Conservation (phyloP, 495 filamentous ascomycete species). For the Trichoderma asperelloides region DNA sequence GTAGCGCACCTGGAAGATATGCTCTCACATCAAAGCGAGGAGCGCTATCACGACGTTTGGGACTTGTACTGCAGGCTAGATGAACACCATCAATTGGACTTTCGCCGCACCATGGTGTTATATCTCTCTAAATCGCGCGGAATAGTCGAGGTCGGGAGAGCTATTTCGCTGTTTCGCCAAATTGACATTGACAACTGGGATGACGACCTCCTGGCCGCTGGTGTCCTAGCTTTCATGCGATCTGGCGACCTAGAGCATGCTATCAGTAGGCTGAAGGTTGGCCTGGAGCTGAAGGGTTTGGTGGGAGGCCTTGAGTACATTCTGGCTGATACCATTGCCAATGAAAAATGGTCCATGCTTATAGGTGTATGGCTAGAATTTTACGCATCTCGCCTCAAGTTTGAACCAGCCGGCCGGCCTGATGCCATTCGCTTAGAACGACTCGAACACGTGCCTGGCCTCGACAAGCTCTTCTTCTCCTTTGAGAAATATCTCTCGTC, state of each 20-base stretch:
- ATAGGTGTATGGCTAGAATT: constrained; percentile 18
- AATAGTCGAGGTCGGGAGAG: constrained; percentile 18
- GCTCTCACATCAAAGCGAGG: background rate
- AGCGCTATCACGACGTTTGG: constrained; percentile 15
- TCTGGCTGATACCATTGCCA: constrained; percentile 17
- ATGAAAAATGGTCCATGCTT: constrained; percentile 18
- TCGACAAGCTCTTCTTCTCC: constrained; percentile 7
- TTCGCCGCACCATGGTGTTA: constrained; percentile 15
- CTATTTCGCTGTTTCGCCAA: constrained; percentile 17
- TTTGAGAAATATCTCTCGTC: constrained; percentile 5
- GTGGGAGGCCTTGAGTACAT: constrained; percentile 17
- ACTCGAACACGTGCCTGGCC: background rate
- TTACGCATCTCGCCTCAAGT: constrained; percentile 2
- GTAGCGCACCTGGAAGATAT: background rate
- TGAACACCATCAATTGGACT: constrained; percentile 15
- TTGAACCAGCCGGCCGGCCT: background rate
- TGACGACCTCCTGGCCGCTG: constrained; percentile 16
- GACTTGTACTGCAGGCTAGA: constrained; percentile 18
- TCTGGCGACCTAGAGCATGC: constrained; percentile 16
- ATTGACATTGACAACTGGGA: constrained; percentile 18
- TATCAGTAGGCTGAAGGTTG: constrained; percentile 14
- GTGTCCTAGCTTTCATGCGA: constrained; percentile 18
- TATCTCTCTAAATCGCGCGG: constrained; percentile 20
- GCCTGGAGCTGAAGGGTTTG: constrained; percentile 15
- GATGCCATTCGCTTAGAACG: background rate